Evolutionary conservation across 108 stramenopile genomes (phyloP).

Genomic region (Skeletonema potamos): DNA sequence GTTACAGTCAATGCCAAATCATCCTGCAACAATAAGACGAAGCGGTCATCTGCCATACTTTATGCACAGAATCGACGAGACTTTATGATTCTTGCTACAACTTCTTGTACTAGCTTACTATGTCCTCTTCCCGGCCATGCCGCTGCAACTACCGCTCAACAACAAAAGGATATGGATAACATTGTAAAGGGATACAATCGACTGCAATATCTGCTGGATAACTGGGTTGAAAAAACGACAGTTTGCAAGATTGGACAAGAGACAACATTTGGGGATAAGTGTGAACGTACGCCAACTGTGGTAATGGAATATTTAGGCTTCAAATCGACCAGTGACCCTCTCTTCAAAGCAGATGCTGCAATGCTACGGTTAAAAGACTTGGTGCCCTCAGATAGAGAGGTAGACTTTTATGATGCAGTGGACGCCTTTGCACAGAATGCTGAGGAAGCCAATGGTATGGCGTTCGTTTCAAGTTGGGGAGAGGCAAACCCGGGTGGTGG

Average conservation of each 20-base stretch:
- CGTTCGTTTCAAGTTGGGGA: conserved; percentile 83
- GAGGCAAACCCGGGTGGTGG: conserved; percentile 88
- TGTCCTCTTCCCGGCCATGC: neutral
- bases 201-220: conserved; percentile 72
- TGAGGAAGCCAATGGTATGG: conserved; percentile 73
- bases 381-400: conserved; percentile 53
- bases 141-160: conserved; percentile 38
- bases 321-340: conserved; percentile 69
- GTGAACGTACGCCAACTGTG: conserved; percentile 76
- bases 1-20: neutral
- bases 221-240: conserved; percentile 86
- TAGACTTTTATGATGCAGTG: conserved; percentile 70
- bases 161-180: conserved; percentile 66
- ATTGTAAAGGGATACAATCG: conserved; percentile 71
- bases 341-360: conserved; percentile 77
- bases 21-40: neutral
- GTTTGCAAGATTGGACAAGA: conserved; percentile 61
- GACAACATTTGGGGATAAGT: conserved; percentile 52
- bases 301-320: conserved; percentile 86
- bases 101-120: neutral
- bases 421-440: conserved; percentile 59
- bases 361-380: conserved; percentile 57
- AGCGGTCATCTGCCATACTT: neutral
- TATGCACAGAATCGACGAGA: neutral
- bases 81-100: no score